Evolutionary conservation across 2,329 filamentous ascomycete genomes (phyloP).

Genomic region (Pestalotiopsis sp.): DNA sequence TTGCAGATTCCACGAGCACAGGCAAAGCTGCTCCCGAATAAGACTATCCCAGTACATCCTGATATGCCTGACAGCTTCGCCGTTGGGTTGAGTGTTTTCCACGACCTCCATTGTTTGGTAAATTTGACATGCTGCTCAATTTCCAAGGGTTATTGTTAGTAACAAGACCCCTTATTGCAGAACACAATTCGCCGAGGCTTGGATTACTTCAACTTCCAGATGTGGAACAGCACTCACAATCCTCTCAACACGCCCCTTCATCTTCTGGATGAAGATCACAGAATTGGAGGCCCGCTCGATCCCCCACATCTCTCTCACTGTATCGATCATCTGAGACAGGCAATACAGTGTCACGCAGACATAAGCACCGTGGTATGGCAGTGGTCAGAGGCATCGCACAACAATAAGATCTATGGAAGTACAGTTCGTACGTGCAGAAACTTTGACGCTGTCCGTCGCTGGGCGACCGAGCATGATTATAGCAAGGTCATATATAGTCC

Average conservation of each 20-base stretch:
- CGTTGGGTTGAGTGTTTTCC: slow-evolving; percentile 1
- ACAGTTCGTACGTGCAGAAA: not conserved
- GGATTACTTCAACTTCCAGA: slow-evolving; percentile 8
- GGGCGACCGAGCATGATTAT: not conserved
- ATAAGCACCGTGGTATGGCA: not conserved
- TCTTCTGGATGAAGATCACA: not conserved
- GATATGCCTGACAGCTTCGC: slow-evolving; percentile 4
- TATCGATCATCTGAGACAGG: not conserved
- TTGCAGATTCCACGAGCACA: not conserved
- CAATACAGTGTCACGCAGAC: not conserved
- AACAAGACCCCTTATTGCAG: not conserved
- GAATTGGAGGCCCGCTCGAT: not conserved
- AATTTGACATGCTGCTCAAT: not conserved
- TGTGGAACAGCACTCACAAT: slow-evolving; percentile 3
- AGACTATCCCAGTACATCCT: not conserved
- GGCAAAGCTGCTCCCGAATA: not conserved
- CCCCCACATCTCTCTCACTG: not conserved
- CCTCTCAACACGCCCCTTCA: not conserved
- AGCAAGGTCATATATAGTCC: not conserved
- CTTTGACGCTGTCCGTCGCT: not conserved
- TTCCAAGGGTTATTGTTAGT: not conserved
- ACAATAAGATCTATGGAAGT: not conserved
- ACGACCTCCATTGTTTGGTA: slow-evolving; percentile 2
- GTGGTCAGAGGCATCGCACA: not conserved
- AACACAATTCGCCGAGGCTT: not conserved